Base-by-base conservation (phyloP, 2,329 filamentous ascomycete species). In the Cryphonectria nitschkei region DNA sequence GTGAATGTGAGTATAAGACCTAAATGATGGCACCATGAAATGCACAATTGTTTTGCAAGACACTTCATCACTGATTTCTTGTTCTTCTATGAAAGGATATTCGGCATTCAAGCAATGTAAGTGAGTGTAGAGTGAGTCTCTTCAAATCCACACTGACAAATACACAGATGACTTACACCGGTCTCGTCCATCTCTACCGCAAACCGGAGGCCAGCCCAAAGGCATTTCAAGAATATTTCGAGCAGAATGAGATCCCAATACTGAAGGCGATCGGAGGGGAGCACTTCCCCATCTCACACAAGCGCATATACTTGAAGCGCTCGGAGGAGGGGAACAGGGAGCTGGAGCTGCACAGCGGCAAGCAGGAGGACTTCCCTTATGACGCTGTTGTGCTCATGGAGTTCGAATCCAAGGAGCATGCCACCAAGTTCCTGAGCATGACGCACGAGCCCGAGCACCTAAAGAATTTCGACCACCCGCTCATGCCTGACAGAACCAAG, bases 221-320 rank as follows among this genome's bases (percentile, higher is more conserved):
- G 54, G 54, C 54, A 6, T 58, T 29, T 1, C 54, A 58, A 7
- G 54, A 58, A 13, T 58, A 58, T 58, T 58, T 58, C 26, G 54
- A 58, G 29, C 26, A 58, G n/a, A 58, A 58, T 14, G 54, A 58
- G 29, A 58, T 58, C 29, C 54, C 54, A 4, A 58, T 58, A 14
- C 34, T 58, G 54, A 58, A 58, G 54, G 54, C 54, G 1, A 58
- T 58, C 26, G 54, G 54, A 7, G 54, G 54, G 13, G 54, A 58
- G 29, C 54, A 58, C 29, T 58, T 58, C 29, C 54, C 54, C 13
- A 58, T 58, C 29, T 58, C 54, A 32, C 54, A 58, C 54, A 58
- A 58, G 54, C 54, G 54, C 54, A 58, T 58, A 58, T 58, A 58
- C 54, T 29, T 58, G 13, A 58, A 58, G 54, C 54, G 54, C 54